Base-by-base conservation (phyloP, 2,329 filamentous ascomycete species). In the Diaporthe velutina region DNA sequence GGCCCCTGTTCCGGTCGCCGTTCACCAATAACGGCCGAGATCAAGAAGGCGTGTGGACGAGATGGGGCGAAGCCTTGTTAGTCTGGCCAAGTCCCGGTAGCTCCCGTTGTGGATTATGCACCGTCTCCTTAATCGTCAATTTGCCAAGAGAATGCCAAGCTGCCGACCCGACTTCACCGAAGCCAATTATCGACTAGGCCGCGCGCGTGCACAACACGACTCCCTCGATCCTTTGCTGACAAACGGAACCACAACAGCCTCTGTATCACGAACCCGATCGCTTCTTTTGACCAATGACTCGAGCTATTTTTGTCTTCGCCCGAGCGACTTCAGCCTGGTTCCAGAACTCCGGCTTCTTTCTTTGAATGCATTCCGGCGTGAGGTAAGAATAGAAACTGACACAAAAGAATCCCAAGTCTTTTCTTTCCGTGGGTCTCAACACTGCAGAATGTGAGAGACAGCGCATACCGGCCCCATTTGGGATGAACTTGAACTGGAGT, bases 121-220 rank as follows among this genome's bases (percentile, higher is more conserved):
- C 13, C 2, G 42, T 66, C 25, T 28, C 40, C 17, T 50, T 48
- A 25, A 35, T 67, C 30, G 42, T 25, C 61, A 52, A 50, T 22
- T n/a, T 35, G 61, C 61, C 61, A 67, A 67, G 61, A 17, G 30
- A 19, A 12, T 52, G 61, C 61, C 30, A 67, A 67, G 61, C 42
- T 38, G 22, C 45, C 28, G 28, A 38, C 17, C 60, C 60, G 60
- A 48, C 42, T 50, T 28, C 22, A 50, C 42, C 45, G 61, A 67
- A 25, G 22, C 61, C 61, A 67, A 67, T 67, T 12, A 25, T 25
- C 28, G 7, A 35, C 4, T 25, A 15, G 28, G 28, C n/a, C n/a
- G n/a, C n/a, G n/a, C 30, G 28, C 17, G 6, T n/a, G 28, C 17
- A 48, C 25, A 15, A 1, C 40, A 8, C 25, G 28, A 50, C 40